Percentiles rank a stretch among this genome's conserved stretches.
phyloP scores from a whole-genome alignment of 495 filamentous ascomycete species.

The Cudoniella acicularis region DNA sequence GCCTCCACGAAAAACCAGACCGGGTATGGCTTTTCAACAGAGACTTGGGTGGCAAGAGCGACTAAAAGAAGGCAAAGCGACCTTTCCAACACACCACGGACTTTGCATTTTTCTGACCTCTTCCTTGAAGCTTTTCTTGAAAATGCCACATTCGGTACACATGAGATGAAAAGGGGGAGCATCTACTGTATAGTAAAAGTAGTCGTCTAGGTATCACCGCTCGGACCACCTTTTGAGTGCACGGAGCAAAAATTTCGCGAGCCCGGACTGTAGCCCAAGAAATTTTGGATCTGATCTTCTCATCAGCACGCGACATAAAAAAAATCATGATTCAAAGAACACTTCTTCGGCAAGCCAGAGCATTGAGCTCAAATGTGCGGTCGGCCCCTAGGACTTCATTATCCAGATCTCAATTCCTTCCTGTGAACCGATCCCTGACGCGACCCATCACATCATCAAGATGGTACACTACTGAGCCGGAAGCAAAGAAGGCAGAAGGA shows the following conservation, averaged over 20 bases:
- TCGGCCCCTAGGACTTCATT: conserved; percentile 9
- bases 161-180: background rate
- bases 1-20: too few relatives aligned
- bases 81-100: too few relatives aligned
- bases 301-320: conserved; percentile 15
- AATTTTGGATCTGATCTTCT: background rate
- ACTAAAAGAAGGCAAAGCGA: too few relatives aligned
- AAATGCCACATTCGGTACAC: background rate
- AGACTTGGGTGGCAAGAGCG: too few relatives aligned
- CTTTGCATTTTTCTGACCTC: too few relatives aligned
- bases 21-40: too few relatives aligned
- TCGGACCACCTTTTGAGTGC: background rate
- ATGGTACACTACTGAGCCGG: conserved; percentile 26
- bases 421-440: conserved; percentile 5
- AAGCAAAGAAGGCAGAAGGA: conserved; percentile 29
- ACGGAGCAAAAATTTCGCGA: background rate
- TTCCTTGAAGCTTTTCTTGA: background rate
- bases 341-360: conserved; percentile 21
- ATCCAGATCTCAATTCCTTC: conserved; percentile 14
- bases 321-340: conserved; percentile 27
- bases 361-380: conserved; percentile 14
- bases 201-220: background rate
- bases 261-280: background rate
- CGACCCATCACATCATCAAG: conserved; percentile 5
- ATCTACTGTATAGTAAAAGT: background rate